Base-by-base conservation (phyloP, 495 filamentous ascomycete genomes). In the Penicillium mononematosum region DNA sequence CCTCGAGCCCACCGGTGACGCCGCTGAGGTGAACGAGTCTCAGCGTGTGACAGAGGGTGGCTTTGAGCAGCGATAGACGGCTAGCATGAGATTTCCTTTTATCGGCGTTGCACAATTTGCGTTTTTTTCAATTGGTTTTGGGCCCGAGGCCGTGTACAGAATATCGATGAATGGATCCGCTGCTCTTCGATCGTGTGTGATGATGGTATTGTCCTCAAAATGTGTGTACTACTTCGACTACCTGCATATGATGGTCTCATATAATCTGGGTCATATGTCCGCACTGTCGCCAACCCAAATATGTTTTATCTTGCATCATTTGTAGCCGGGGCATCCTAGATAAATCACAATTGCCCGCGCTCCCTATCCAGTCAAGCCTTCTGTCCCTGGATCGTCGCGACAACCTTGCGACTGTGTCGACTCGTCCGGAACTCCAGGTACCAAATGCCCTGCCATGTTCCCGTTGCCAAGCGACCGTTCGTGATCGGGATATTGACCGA, bases 351-450 rank as follows among this genome's bases (percentile, higher is more conserved):
- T 62, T 56, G 56, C 50, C 59, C 60, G 31, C 50, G 50, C 22
- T 55, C 22, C 20, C 32, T n/a, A 53, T 51, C 46, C 3, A 68
- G 63, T 83, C 73, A 83, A 31, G 76, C 78, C 80, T 91, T 92
- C 76, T 96, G 88, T 4, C 94, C 94, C 73, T 98, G 91, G 46
- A 98, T 92, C 7, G 94, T 98, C 45, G 94, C 94, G 34, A 98
- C 86, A 24, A 98, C 82, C 67, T 81, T 88, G 59, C 94, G 78
- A 39, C 80, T 77, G 73, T 97, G 92, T 59, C 81, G 89, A 50
- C 76, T 75, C 3, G 82, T 82, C 56, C 94, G 78, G 70, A 98
- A 98, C 73, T 98, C 94, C 61, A 97, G 70, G 68, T 93, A 92
- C 91, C 92, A 98, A 54, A 98, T 91, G 0, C 94, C 92, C 71